Base-by-base conservation (phyloP, 805 yeast genomes). In the Wickerhamiella allomyrinae region DNA sequence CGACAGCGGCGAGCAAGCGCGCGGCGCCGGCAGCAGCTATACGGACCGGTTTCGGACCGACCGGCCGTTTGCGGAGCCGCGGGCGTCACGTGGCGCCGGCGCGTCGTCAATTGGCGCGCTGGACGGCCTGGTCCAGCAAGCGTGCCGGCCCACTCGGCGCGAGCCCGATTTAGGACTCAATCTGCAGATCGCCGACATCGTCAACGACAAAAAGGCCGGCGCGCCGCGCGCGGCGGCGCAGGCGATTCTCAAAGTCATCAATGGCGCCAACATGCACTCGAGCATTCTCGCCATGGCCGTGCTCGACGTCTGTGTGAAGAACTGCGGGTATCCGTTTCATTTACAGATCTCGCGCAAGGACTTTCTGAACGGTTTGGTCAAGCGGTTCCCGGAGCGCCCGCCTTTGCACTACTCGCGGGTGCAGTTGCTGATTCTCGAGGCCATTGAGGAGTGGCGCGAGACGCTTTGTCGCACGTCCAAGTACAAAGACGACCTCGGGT, bases 321-420 rank as follows among this genome's bases (percentile, higher is more conserved):
- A 91, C 66, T 91, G 99, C 65, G 98, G 97, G 5, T 91, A 89
- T 60, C 96, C 98, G 7, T 76, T 91, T 63, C 98, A 91, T 51
- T 68, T 91, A 38, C 98, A 91, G 63, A 84, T 91, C 41, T 82
- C 95, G 3, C 73, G 97, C 46, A 87, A 91, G 61, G 97, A 89
- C 59, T 91, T 91, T 53, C 69, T 91, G 55, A 91, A 91, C 58
- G 95, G 85, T 57, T 70, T 91, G 55, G 98, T 91, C 20, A 81
- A 84, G 54, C 66, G 84, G 58, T 91, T 91, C 64, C 97, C 97
- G 2, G 96, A 87, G 57, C 75, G 84, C 55, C 97, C 98, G 1
- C 95, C 96, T 3, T 63, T 79, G 47, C 74, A 87, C 29, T 85
- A 82, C 61, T 69, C 89, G 15, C 71, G 86, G 49, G 78, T 84